Conservation (phyloP, 2,329 filamentous ascomycete species). For the Aulographum hederae region DNA sequence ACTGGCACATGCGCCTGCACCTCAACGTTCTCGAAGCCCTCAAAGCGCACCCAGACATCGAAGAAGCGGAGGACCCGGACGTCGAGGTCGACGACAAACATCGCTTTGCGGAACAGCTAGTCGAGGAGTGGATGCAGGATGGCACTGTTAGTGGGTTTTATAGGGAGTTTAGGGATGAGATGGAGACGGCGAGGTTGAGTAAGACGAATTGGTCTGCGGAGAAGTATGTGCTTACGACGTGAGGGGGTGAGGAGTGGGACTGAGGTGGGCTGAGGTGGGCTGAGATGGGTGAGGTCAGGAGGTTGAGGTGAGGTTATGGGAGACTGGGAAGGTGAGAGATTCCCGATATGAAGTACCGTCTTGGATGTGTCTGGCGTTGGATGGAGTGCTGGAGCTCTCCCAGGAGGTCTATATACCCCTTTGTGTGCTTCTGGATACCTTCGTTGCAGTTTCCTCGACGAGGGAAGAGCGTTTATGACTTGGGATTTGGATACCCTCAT, state of each 20-base stretch:
- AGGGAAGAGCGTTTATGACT: too few species aligned
- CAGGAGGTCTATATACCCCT: too few species aligned
- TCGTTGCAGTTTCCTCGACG: too few species aligned
- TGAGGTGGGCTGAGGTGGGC: too few species aligned
- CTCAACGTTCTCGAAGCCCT: conserved; percentile 51
- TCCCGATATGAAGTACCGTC: too few species aligned
- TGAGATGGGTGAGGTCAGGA: too few species aligned
- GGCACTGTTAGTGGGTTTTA: conserved; percentile 45
- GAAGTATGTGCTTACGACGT: background rate
- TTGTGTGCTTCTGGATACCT: too few species aligned
- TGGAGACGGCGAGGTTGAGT: conserved; percentile 39
- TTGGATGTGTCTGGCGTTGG: too few species aligned
- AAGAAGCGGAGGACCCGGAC: conserved; percentile 42
- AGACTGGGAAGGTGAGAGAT: too few species aligned
- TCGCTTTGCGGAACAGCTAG: conserved; percentile 41
- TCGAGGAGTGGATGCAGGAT: conserved; percentile 42
- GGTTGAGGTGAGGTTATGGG: too few species aligned
- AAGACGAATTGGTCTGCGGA: conserved; percentile 9
- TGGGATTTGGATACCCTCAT: too few species aligned
- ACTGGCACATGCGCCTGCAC: conserved; percentile 63
- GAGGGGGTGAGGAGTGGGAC: background rate
- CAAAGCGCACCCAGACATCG: conserved; percentile 35
- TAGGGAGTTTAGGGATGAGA: conserved; percentile 42
- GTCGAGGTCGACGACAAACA: conserved; percentile 40
- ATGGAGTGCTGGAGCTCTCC: too few species aligned